These are phyloP conservation scores for Talaromyces adpressus DNA, from an alignment of 495 filamentous ascomycete species.

Conservation along the genomic window DNA sequence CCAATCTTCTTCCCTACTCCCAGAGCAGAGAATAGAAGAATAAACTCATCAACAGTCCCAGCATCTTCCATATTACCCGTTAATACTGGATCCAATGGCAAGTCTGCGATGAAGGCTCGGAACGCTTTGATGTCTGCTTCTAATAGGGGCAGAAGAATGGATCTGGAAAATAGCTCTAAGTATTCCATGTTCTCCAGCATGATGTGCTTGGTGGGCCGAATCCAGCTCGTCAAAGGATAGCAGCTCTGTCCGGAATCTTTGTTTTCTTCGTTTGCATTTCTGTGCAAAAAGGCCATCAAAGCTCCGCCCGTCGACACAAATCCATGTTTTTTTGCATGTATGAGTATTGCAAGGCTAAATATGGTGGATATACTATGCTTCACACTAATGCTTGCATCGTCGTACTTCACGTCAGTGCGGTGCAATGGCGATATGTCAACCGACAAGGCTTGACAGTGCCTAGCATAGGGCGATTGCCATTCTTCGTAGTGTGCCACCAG, in stretches of 20 bases:
- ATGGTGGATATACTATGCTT: slow-evolving; percentile 20
- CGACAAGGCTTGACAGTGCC: slow-evolving; percentile 23
- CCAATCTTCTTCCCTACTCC: slow-evolving; percentile 75
- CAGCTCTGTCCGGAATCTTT: slow-evolving; percentile 8
- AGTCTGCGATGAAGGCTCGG: slow-evolving; percentile 43
- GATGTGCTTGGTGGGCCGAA: slow-evolving; percentile 27
- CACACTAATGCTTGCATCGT: slow-evolving; percentile 8
- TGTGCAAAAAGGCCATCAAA: slow-evolving; percentile 51
- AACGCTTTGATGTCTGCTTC: slow-evolving; percentile 48
- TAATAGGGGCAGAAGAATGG: slow-evolving; percentile 70
- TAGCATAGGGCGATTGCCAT: slow-evolving; percentile 26
- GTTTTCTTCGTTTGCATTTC: slow-evolving; percentile 24
- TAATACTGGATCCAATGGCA: slow-evolving; percentile 33
- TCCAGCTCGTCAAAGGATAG: slow-evolving; percentile 24
- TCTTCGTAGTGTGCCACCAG: slow-evolving; percentile 20
- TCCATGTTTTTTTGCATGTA: slow-evolving; percentile 40
- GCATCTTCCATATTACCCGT: slow-evolving; percentile 34
- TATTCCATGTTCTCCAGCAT: slow-evolving; percentile 41
- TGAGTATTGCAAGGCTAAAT: slow-evolving; percentile 30
- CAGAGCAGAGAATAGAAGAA: slow-evolving; percentile 60
- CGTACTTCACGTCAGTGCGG: slow-evolving; percentile 6
- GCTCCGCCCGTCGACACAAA: slow-evolving; percentile 60
- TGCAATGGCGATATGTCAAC: slow-evolving; percentile 15
- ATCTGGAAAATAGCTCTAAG: slow-evolving; percentile 59
- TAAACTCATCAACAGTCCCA: slow-evolving; percentile 40